Evolutionary conservation across 352 stramenopile species (phyloP).

Genomic region (Phytopythium boreale): DNA sequence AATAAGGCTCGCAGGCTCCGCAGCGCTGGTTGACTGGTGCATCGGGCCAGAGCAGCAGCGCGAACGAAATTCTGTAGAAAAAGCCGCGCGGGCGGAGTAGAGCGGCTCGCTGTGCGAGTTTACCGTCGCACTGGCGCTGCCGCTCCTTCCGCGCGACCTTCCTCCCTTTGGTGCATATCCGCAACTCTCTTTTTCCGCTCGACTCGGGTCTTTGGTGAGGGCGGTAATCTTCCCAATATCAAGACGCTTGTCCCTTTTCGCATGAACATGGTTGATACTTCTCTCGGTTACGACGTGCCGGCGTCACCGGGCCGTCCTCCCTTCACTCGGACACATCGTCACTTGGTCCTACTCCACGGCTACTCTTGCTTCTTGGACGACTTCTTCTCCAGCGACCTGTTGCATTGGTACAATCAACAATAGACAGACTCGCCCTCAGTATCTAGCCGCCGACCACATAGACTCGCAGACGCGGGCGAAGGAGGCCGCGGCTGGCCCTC

Average conservation of each 20-base stretch:
- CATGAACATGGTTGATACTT: neutral
- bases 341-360: neutral
- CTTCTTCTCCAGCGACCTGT: constrained; percentile 64
- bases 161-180: constrained; percentile 2
- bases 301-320: too few relatives aligned
- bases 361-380: constrained; percentile 43
- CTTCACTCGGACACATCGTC: neutral
- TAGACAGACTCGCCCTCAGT: neutral
- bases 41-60: neutral
- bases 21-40: neutral
- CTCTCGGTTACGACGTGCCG: neutral
- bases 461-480: too few relatives aligned
- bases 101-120: neutral
- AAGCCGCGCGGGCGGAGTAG: neutral
- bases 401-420: neutral
- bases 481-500: too few relatives aligned
- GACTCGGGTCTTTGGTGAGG: neutral
- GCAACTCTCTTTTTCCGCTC: neutral
- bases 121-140: neutral
- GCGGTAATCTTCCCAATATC: neutral
- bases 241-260: constrained; percentile 1
- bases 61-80: neutral
- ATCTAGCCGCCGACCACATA: neutral
- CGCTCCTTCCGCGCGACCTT: neutral
- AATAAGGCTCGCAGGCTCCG: constrained; percentile 18